phyloP scores from a whole-genome alignment of 441 rosid species.

The Aleurites moluccanus region DNA sequence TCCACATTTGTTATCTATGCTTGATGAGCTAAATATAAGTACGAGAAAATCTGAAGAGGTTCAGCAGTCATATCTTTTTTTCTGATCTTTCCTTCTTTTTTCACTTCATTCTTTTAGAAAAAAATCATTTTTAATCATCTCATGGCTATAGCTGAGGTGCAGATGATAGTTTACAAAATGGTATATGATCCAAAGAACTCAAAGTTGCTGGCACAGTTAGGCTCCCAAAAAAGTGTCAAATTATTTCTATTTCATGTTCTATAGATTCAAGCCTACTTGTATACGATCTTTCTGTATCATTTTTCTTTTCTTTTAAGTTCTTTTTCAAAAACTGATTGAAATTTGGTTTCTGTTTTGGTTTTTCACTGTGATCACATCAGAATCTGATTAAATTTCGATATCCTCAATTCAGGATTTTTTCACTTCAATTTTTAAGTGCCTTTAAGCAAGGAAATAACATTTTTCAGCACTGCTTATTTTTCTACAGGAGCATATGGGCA shows the following conservation, averaged over 20 bases:
- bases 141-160: too few species aligned
- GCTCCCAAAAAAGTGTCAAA: not conserved
- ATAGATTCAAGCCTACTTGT: not conserved
- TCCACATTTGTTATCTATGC: not conserved
- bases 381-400: not conserved
- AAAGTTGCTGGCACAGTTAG: not conserved
- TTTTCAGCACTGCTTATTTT: constrained; percentile 13
- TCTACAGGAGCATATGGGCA: constrained; percentile 86
- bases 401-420: not conserved
- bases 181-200: not conserved
- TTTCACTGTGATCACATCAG: not conserved
- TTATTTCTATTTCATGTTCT: not conserved
- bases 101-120: too few species aligned
- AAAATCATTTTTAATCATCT: too few species aligned
- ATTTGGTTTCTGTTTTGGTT: not conserved
- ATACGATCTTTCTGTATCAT: not conserved
- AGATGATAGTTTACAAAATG: not conserved
- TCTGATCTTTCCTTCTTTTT: too few species aligned
- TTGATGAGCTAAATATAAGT: not conserved
- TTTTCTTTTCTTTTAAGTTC: not conserved
- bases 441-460: not conserved
- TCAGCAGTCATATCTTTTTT: not conserved
- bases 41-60: not conserved
- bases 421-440: constrained; percentile 5
- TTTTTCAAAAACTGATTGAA: not conserved